Evolutionary conservation across 345 rosid genomes (phyloP).

Genomic region (Euclidium syriacum): DNA sequence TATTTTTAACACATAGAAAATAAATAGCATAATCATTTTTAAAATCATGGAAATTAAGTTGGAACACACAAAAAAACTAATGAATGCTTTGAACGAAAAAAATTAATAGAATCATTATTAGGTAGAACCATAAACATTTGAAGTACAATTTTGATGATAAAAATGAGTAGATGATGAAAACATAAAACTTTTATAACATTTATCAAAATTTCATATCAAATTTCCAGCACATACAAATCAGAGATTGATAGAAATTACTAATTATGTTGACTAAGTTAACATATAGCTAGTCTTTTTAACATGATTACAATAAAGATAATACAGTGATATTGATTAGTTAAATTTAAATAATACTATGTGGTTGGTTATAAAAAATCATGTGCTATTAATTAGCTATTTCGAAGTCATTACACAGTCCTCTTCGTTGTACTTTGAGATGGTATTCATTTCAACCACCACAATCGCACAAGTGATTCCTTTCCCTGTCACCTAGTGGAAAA

Average conservation of each 20-base stretch:
- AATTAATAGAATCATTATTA: too few relatives aligned
- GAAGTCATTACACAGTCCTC: conserved; percentile 23
- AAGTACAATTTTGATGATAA: too few relatives aligned
- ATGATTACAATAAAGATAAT: background rate
- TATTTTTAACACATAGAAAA: too few relatives aligned
- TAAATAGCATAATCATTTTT: too few relatives aligned
- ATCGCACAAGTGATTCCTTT: conserved; percentile 15
- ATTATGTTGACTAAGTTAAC: background rate
- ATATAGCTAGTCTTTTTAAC: background rate
- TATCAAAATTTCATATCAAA: too few relatives aligned
- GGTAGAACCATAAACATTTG: too few relatives aligned
- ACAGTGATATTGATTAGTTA: background rate
- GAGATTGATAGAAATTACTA: background rate
- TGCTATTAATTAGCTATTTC: conserved; percentile 12
- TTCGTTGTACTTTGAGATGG: conserved; percentile 12
- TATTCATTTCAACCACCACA: conserved; percentile 9
- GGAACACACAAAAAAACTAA: too few relatives aligned
- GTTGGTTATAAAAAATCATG: background rate
- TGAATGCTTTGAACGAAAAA: too few relatives aligned
- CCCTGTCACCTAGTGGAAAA: conserved; percentile 3
- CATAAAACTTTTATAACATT: too few relatives aligned
- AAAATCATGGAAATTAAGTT: too few relatives aligned
- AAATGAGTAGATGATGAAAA: too few relatives aligned
- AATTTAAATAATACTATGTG: background rate
- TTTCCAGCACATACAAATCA: too few relatives aligned